Conservation (phyloP, 306 rosid genomes). For the Pueraria montana region DNA sequence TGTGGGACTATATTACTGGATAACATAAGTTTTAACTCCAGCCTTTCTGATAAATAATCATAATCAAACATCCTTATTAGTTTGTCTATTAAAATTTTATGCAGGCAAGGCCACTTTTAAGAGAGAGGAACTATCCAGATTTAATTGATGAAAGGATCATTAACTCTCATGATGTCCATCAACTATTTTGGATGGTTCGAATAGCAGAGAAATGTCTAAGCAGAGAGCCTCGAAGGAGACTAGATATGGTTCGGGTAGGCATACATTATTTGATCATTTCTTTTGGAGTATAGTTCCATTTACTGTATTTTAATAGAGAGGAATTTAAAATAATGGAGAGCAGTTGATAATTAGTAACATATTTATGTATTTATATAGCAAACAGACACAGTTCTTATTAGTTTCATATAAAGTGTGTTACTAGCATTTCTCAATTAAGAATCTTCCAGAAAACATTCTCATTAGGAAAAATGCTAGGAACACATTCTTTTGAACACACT, state of each 20-base stretch:
- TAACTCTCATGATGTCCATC: conserved; percentile 66
- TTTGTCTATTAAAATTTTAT: conserved; percentile 23
- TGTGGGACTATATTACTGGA: no score
- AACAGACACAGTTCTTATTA: no score
- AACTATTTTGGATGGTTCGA: conserved; percentile 87
- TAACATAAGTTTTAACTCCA: conserved; percentile 9
- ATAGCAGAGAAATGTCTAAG: conserved; percentile 81
- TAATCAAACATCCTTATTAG: neutral
- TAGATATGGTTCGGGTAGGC: conserved; percentile 66
- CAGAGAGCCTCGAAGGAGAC: conserved; percentile 76
- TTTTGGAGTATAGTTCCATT: neutral
- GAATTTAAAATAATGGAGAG: neutral
- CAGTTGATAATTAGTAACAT: no score
- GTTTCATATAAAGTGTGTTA: neutral
- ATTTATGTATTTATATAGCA: no score
- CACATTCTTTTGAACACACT: neutral
- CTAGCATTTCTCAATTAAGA: neutral
- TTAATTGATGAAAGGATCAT: conserved; percentile 72
- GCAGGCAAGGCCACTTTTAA: conserved; percentile 92
- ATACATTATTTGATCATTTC: neutral
- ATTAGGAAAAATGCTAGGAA: neutral
- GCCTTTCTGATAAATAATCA: conserved; percentile 16
- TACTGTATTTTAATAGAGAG: neutral
- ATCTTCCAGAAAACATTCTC: neutral
- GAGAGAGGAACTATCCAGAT: conserved; percentile 86